Evolutionary conservation across 2,329 filamentous ascomycete genomes (phyloP).

Genomic region (Ascomycota sp.): DNA sequence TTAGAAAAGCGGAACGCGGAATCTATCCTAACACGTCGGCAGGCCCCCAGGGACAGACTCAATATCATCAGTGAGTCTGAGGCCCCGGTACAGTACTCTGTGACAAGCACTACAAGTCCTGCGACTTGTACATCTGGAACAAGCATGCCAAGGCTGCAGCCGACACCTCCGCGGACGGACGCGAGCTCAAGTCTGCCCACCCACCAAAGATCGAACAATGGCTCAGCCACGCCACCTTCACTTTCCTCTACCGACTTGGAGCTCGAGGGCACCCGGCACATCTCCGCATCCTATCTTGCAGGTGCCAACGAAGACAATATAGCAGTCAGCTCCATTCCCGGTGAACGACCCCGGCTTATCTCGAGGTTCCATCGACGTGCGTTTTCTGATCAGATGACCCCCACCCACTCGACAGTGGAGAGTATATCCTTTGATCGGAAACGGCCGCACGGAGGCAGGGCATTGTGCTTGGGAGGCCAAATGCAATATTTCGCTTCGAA

Average conservation of each 20-base stretch:
- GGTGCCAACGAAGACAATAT: neutral
- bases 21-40: conserved; percentile 31
- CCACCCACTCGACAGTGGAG: neutral
- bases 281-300: conserved; percentile 1
- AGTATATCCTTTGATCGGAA: neutral
- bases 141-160: conserved; percentile 24
- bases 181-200: conserved; percentile 13
- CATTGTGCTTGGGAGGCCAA: neutral
- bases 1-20: conserved; percentile 25
- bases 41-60: conserved; percentile 37
- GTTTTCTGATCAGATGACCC: neutral
- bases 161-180: neutral
- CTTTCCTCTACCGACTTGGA: conserved; percentile 18
- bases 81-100: conserved; percentile 10
- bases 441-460: neutral
- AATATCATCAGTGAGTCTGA: conserved; percentile 19
- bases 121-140: neutral
- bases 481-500: neutral
- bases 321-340: neutral
- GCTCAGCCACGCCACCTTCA: conserved; percentile 26
- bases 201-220: conserved; percentile 31
- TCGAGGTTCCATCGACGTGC: conserved; percentile 4
- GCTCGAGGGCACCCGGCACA: neutral
- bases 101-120: conserved; percentile 12
- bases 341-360: conserved; percentile 3